Percentiles rank a stretch among this genome's conserved stretches.
Evolutionary conservation across 164 flowering plant species (phyloP).

Genomic region (Buxus sempervirens): DNA sequence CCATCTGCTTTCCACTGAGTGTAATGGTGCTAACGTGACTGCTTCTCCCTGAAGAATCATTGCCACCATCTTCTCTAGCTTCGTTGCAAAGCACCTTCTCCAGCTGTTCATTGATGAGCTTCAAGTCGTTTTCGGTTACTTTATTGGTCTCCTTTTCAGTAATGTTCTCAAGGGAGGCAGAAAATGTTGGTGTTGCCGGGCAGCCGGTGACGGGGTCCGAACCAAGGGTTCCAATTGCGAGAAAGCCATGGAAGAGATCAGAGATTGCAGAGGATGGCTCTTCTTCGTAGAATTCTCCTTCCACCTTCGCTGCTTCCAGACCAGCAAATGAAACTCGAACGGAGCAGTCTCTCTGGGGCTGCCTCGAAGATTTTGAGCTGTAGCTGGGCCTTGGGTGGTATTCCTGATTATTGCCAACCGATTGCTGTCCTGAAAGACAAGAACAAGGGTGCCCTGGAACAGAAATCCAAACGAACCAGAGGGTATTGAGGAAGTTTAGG

Average conservation of each 20-base stretch:
- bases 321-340: conserved; percentile 60
- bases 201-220: conserved; percentile 33
- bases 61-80: conserved; percentile 48
- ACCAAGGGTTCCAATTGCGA: conserved; percentile 84
- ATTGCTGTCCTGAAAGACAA: conserved; percentile 57
- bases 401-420: conserved; percentile 56
- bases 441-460: conserved; percentile 36
- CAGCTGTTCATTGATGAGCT: conserved; percentile 72
- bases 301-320: conserved; percentile 41
- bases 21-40: conserved; percentile 67
- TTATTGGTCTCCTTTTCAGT: conserved; percentile 65
- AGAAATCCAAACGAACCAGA: conserved; percentile 3
- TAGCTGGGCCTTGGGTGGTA: conserved; percentile 33
- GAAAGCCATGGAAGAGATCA: conserved; percentile 66
- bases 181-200: conserved; percentile 57
- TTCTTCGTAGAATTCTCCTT: conserved; percentile 43
- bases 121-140: conserved; percentile 65
- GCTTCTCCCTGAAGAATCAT: conserved; percentile 62
- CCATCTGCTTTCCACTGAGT: conserved; percentile 53
- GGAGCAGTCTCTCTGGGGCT: conserved; percentile 20
- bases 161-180: conserved; percentile 53
- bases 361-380: neutral
- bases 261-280: conserved; percentile 26
- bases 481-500: neutral
- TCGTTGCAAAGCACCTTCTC: conserved; percentile 75